Percentiles rank a stretch among this genome's conserved stretches.
phyloP scores from a whole-genome alignment of 1,139 yeast species.

The Scheffersomyces parashehatae region DNA sequence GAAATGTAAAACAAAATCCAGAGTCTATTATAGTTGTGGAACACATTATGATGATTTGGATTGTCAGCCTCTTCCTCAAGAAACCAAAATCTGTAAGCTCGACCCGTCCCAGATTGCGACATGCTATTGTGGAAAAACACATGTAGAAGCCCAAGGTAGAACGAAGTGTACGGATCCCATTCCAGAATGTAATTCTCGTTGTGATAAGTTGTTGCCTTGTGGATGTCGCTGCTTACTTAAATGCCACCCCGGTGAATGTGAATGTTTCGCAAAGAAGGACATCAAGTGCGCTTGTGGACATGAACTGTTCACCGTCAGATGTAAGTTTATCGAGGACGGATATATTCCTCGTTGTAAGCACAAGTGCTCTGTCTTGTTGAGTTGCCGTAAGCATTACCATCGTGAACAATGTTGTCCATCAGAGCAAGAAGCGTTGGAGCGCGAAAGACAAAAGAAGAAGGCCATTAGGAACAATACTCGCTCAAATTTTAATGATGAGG shows the following conservation, averaged over 20 bases:
- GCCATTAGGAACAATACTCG: slow-evolving; percentile 43
- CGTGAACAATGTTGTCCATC: slow-evolving; percentile 66
- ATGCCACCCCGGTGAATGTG: slow-evolving; percentile 81
- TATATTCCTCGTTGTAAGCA: slow-evolving; percentile 64
- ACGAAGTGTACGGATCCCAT: slow-evolving; percentile 69
- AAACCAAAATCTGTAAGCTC: slow-evolving; percentile 55
- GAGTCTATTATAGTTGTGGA: slow-evolving; percentile 62
- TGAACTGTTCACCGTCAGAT: slow-evolving; percentile 58
- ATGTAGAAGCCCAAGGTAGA: slow-evolving; percentile 34
- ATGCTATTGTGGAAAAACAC: slow-evolving; percentile 75
- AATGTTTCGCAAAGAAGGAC: slow-evolving; percentile 54
- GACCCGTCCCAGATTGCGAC: slow-evolving; percentile 59
- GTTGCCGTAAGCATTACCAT: slow-evolving; percentile 83
- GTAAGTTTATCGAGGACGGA: slow-evolving; percentile 55
- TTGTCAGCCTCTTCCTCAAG: slow-evolving; percentile 57
- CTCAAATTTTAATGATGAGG: slow-evolving; percentile 41
- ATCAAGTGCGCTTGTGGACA: slow-evolving; percentile 54
- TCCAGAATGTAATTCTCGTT: slow-evolving; percentile 67
- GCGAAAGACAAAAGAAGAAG: slow-evolving; percentile 62
- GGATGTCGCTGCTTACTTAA: slow-evolving; percentile 69
- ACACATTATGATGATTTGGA: slow-evolving; percentile 57
- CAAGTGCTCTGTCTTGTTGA: slow-evolving; percentile 73
- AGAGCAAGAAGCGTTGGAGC: slow-evolving; percentile 60
- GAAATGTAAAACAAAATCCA: slow-evolving; percentile 55
- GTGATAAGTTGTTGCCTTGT: slow-evolving; percentile 66